Evolutionary conservation across 257 asterid genomes (phyloP), one percentile per base, ranked within the genome.

Genomic region (Plantago elongata): DNA sequence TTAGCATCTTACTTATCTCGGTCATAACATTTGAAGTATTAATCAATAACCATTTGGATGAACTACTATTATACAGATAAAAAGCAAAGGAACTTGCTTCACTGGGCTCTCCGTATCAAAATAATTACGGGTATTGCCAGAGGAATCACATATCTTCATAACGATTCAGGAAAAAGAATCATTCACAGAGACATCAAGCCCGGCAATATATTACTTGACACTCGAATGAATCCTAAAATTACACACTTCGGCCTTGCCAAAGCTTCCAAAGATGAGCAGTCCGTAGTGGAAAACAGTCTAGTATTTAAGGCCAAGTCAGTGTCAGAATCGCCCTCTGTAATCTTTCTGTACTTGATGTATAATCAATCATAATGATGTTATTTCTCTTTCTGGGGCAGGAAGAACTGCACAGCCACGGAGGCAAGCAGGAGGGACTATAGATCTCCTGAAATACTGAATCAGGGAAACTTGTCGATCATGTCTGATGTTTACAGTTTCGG

Each of bases 71-170:
- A 16, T 15, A 15, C 18, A 59, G 65, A 60, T 60, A 67, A 47
- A 13, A 60, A 9, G 57, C 15, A 57, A 13, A 1, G 3, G 16
- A 55, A 43, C 9, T 1, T 2, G 38, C 62, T 63, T 46, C 57
- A 38, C 11, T 74, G 74, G 74, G 34, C 57, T 27, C 57, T 47
- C 9, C 68, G 71, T 14, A 64, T 74, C 78, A 61, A 60, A 62
- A 64, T 73, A 15, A 64, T 74, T 45, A 46, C 29, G 58, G 69
- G 62, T 12, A 69, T 74, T 44, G 69, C 69, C 38, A 61, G 43
- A 22, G 79, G 72, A 37, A 51, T 74, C 56, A 17, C 12, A n/a
- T 69, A 69, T 50, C 72, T 74, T 49, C 79, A 74, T 37, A 62
- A 61, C 16, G 56, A 56, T 13, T 12, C 52, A 11, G 9, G 8